Evolutionary conservation across 129 eudicot genomes (phyloP).

Genomic region (Smallanthus sonchifolius): DNA sequence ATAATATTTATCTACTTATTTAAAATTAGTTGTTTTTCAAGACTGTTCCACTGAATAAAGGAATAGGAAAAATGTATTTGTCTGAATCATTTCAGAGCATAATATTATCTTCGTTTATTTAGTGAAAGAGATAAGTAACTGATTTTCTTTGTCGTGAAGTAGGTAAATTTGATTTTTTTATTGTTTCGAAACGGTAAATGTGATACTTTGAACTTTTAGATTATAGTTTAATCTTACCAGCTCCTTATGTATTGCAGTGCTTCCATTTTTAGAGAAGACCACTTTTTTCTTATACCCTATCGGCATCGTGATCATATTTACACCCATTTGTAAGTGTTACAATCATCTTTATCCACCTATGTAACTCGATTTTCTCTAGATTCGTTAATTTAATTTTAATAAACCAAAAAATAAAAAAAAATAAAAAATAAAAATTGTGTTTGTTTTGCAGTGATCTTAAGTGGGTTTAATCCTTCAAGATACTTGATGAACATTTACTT

Average conservation of each 20-base stretch:
- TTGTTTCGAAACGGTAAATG: background rate
- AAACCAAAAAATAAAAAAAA: background rate
- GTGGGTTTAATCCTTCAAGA: constrained; percentile 97
- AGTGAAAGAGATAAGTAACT: background rate
- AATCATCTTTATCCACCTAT: background rate
- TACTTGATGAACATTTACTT: constrained; percentile 91
- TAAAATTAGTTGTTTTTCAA: too few relatives aligned
- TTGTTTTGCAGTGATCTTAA: constrained; percentile 60
- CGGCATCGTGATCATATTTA: constrained; percentile 78
- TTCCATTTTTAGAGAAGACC: constrained; percentile 93
- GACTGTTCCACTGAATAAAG: background rate
- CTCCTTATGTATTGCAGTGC: constrained; percentile 54
- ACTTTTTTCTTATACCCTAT: constrained; percentile 94
- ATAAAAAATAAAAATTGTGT: background rate
- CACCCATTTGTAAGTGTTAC: constrained; percentile 73
- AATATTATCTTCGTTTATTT: background rate
- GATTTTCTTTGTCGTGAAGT: background rate
- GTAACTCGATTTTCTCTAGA: background rate
- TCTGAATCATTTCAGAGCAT: background rate
- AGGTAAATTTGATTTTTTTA: background rate
- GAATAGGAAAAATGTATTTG: too few relatives aligned
- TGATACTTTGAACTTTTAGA: background rate
- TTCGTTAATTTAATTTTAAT: background rate
- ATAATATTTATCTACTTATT: background rate
- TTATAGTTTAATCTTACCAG: background rate